phyloP scores from a whole-genome alignment of 2,329 filamentous ascomycete genomes.

The Calonectria crousiana region DNA sequence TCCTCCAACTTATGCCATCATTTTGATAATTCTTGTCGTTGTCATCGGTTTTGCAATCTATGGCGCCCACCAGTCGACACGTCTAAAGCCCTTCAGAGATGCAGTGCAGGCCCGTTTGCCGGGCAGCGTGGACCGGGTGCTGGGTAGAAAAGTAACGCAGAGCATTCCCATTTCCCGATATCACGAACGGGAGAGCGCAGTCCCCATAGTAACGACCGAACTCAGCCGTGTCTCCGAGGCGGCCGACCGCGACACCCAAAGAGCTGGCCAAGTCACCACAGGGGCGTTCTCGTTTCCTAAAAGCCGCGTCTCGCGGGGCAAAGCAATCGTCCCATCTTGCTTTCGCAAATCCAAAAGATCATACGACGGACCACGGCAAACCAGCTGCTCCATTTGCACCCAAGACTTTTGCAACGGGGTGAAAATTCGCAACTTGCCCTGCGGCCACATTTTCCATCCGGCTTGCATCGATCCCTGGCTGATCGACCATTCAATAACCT shows the following conservation, averaged over 20 bases:
- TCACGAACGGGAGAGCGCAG: not conserved
- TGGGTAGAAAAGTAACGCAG: not conserved
- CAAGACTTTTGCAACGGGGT: conserved; percentile 1
- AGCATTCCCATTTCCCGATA: not conserved
- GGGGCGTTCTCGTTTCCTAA: not conserved
- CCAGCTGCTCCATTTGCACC: not conserved
- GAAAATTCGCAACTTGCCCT: conserved; percentile 21
- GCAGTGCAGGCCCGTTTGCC: not conserved
- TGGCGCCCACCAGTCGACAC: not conserved
- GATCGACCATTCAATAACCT: conserved; percentile 28
- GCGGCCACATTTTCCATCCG: conserved; percentile 33
- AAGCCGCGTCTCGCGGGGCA: too few relatives aligned
- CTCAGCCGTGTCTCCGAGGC: not conserved
- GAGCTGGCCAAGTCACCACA: not conserved
- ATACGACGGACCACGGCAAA: not conserved
- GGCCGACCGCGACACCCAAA: too few relatives aligned
- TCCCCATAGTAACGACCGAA: not conserved
- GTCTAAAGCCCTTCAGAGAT: not conserved
- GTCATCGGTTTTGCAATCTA: not conserved
- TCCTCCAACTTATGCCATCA: conserved; percentile 2
- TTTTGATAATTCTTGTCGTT: not conserved
- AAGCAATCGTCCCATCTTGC: not conserved
- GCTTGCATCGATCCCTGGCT: conserved; percentile 37
- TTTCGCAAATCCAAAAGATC: not conserved
- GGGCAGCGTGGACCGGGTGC: not conserved